Evolutionary conservation across 2,329 filamentous ascomycete species (phyloP).

Genomic region (Talaromyces sp.): DNA sequence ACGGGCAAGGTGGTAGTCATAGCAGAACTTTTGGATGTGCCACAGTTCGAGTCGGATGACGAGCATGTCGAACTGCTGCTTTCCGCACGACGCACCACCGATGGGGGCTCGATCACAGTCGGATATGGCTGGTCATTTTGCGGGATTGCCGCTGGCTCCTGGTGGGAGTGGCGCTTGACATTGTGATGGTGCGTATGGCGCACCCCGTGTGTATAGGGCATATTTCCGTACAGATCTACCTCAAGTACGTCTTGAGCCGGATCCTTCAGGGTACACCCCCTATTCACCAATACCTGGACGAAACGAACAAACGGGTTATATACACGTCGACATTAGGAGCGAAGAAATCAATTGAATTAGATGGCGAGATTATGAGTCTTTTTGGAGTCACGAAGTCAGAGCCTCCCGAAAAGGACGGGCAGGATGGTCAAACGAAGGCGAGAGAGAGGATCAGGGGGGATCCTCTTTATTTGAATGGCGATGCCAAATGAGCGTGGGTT

Average conservation of each 20-base stretch:
- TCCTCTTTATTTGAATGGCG: background rate
- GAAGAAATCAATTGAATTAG: background rate
- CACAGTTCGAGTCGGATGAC: constrained; percentile 40
- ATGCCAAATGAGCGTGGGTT: background rate
- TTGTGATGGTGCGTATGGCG: constrained; percentile 9
- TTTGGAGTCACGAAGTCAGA: background rate
- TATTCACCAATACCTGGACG: background rate
- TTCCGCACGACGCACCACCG: constrained; percentile 17
- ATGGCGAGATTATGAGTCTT: background rate
- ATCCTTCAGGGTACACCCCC: background rate
- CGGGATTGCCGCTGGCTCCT: constrained; percentile 21
- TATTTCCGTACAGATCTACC: constrained; percentile 11
- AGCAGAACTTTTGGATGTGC: constrained; percentile 53
- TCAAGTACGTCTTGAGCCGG: background rate
- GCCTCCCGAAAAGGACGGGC: background rate
- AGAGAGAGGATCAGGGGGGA: background rate
- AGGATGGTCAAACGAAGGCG: background rate
- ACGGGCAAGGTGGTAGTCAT: constrained; percentile 61
- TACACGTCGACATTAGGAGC: background rate
- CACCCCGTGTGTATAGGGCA: constrained; percentile 21
- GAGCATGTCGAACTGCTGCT: constrained; percentile 17
- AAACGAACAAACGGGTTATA: background rate
- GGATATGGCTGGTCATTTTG: constrained; percentile 20
- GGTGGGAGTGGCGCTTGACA: constrained; percentile 10
- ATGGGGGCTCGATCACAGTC: constrained; percentile 18